phyloP scores from a whole-genome alignment of 2,329 filamentous ascomycete genomes.

The Colletotrichum endophyticum region DNA sequence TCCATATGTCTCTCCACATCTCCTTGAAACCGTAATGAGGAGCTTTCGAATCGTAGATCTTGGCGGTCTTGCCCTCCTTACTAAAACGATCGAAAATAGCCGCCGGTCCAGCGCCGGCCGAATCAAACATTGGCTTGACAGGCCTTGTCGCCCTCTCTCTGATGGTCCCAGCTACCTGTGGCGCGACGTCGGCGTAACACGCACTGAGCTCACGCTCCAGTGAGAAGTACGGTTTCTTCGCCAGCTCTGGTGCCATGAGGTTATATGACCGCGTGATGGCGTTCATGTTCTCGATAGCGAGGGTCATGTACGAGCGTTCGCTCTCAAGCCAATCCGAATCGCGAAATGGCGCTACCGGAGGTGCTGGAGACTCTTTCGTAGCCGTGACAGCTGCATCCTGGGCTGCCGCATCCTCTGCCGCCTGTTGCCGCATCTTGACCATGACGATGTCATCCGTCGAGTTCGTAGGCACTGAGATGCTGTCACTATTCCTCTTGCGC shows the following conservation, averaged over 20 bases:
- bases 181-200: slow-evolving; percentile 88
- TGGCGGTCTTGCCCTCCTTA: slow-evolving; percentile 53
- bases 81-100: slow-evolving; percentile 68
- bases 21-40: slow-evolving; percentile 86
- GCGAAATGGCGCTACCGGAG: slow-evolving; percentile 69
- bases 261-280: slow-evolving; percentile 86
- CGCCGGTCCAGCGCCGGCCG: slow-evolving; percentile 38
- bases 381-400: background rate
- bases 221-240: slow-evolving; percentile 90
- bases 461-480: slow-evolving; percentile 51
- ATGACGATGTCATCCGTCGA: slow-evolving; percentile 54
- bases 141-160: slow-evolving; percentile 65
- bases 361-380: slow-evolving; percentile 16
- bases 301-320: slow-evolving; percentile 76
- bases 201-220: slow-evolving; percentile 80
- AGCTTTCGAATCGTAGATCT: slow-evolving; percentile 75
- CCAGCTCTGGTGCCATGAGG: slow-evolving; percentile 88
- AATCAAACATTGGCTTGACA: slow-evolving; percentile 31
- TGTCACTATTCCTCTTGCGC: slow-evolving; percentile 47
- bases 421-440: slow-evolving; percentile 44
- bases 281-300: slow-evolving; percentile 82
- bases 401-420: background rate
- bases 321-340: slow-evolving; percentile 77
- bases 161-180: slow-evolving; percentile 74
- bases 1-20: slow-evolving; percentile 83